Evolutionary conservation across 2,329 filamentous ascomycete species (phyloP).

Genomic region (Epichloe amarillans): DNA sequence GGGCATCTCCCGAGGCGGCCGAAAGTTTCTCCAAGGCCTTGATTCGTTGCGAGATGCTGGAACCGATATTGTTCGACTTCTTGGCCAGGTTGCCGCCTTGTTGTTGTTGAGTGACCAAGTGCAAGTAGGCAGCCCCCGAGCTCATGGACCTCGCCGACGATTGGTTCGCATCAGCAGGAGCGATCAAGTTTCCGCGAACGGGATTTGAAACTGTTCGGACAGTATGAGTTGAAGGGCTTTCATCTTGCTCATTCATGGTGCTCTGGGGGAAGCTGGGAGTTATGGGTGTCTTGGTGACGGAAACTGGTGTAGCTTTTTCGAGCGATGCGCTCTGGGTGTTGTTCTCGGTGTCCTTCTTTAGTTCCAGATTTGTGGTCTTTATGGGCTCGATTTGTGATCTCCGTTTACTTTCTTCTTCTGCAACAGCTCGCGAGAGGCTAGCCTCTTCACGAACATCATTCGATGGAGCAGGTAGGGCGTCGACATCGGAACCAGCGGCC

Average conservation of each 20-base stretch:
- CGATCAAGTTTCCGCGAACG: slow-evolving; percentile 29
- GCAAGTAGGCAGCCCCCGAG: slow-evolving; percentile 43
- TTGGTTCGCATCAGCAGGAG: slow-evolving; percentile 32
- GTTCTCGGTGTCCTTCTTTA: slow-evolving; percentile 60
- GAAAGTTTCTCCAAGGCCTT: slow-evolving; percentile 79
- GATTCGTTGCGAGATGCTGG: slow-evolving; percentile 86
- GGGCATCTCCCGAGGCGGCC: slow-evolving; percentile 19
- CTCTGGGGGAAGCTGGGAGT: slow-evolving; percentile 43
- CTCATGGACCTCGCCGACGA: slow-evolving; percentile 40
- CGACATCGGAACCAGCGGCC: not conserved
- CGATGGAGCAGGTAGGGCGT: not conserved
- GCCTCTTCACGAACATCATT: slow-evolving; percentile 10
- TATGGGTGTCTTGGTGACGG: slow-evolving; percentile 72
- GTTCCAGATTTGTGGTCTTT: slow-evolving; percentile 26
- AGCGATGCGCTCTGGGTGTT: slow-evolving; percentile 72
- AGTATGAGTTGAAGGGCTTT: slow-evolving; percentile 12
- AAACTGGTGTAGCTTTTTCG: slow-evolving; percentile 69
- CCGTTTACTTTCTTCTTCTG: slow-evolving; percentile 18
- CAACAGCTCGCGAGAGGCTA: slow-evolving; percentile 15
- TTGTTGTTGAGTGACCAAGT: slow-evolving; percentile 39
- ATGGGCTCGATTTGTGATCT: slow-evolving; percentile 39
- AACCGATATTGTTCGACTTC: slow-evolving; percentile 65
- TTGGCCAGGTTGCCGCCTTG: slow-evolving; percentile 34
- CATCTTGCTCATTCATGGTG: slow-evolving; percentile 7
- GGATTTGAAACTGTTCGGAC: slow-evolving; percentile 36